A percentile compares a stretch with the other conserved stretches of the same genome.
Evolutionary conservation across 306 rosid species (phyloP).

Genomic region (Gastrolobium villosum): DNA sequence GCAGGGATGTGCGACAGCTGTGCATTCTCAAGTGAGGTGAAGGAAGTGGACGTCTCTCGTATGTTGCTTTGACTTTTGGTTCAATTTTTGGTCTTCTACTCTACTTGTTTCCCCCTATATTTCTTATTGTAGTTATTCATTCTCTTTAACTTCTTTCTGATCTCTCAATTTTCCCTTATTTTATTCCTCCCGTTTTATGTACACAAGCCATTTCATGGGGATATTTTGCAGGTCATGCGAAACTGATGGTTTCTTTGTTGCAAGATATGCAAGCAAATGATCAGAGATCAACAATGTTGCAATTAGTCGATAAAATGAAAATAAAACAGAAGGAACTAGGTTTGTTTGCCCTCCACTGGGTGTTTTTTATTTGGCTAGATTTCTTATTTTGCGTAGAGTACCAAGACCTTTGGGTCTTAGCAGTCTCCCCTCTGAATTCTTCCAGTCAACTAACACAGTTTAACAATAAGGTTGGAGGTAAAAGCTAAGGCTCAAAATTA

Average conservation of each 20-base stretch:
- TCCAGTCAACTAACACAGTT: constrained; percentile 14
- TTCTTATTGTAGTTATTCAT: constrained; percentile 18
- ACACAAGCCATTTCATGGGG: constrained; percentile 38
- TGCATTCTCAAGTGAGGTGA: constrained; percentile 77
- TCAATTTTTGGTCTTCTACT: constrained; percentile 29
- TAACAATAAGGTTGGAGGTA: constrained; percentile 24
- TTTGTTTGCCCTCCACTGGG: constrained; percentile 48
- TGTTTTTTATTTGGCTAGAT: constrained; percentile 20
- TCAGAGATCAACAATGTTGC: constrained; percentile 88
- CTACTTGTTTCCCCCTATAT: neutral
- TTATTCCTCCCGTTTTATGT: constrained; percentile 38
- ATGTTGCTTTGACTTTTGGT: constrained; percentile 53
- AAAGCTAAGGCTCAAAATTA: constrained; percentile 1
- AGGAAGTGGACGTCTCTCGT: constrained; percentile 81
- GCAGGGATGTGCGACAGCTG: constrained; percentile 96
- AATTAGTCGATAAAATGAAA: constrained; percentile 85
- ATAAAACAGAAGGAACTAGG: constrained; percentile 80
- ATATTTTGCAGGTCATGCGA: constrained; percentile 78
- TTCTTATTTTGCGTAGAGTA: neutral
- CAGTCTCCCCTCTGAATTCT: constrained; percentile 5
- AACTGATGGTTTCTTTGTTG: constrained; percentile 76
- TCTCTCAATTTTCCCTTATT: constrained; percentile 10
- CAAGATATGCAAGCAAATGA: constrained; percentile 77
- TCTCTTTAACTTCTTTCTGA: constrained; percentile 18
- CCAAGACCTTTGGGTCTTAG: constrained; percentile 27